Percentiles rank a stretch among this genome's conserved stretches.
phyloP scores from a whole-genome alignment of 805 yeast species.

The Suhomyces sp. region DNA sequence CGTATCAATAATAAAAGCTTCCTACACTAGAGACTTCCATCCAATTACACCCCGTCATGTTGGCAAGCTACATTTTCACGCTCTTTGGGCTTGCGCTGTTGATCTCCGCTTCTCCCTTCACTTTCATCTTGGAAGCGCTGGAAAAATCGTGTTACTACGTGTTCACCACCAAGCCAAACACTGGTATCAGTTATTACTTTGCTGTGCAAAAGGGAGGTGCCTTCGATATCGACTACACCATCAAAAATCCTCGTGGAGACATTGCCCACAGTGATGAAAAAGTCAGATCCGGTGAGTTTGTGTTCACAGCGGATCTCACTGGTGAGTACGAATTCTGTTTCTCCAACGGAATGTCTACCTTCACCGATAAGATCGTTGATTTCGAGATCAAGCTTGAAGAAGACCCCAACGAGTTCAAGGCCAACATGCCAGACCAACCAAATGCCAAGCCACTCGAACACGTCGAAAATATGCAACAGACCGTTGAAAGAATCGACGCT shows the following conservation, averaged over 20 bases:
- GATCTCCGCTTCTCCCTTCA: slow-evolving; percentile 57
- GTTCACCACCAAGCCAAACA: slow-evolving; percentile 57
- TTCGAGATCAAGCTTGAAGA: slow-evolving; percentile 66
- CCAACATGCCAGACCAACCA: slow-evolving; percentile 57
- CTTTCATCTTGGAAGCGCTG: slow-evolving; percentile 73
- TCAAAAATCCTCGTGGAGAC: slow-evolving; percentile 57
- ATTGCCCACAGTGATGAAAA: slow-evolving; percentile 54
- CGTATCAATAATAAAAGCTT: slow-evolving; percentile 5
- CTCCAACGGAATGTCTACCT: slow-evolving; percentile 75
- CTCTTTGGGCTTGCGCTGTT: slow-evolving; percentile 27
- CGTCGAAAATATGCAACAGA: slow-evolving; percentile 51
- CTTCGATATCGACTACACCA: slow-evolving; percentile 73
- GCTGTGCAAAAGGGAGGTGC: slow-evolving; percentile 82
- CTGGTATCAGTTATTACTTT: slow-evolving; percentile 72
- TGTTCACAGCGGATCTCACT: slow-evolving; percentile 56
- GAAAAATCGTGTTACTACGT: slow-evolving; percentile 72
- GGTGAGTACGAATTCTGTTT: slow-evolving; percentile 93
- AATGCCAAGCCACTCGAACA: slow-evolving; percentile 50
- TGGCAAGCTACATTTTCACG: slow-evolving; percentile 1
- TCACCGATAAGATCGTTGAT: slow-evolving; percentile 80
- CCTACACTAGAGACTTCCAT: not conserved
- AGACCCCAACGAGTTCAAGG: slow-evolving; percentile 42
- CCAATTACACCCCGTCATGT: slow-evolving; percentile 1
- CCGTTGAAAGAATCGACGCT: slow-evolving; percentile 57
- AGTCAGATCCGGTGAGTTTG: slow-evolving; percentile 78